phyloP scores from a whole-genome alignment of 1,284 basidiomycete genomes.

The Puccinia triticina region DNA sequence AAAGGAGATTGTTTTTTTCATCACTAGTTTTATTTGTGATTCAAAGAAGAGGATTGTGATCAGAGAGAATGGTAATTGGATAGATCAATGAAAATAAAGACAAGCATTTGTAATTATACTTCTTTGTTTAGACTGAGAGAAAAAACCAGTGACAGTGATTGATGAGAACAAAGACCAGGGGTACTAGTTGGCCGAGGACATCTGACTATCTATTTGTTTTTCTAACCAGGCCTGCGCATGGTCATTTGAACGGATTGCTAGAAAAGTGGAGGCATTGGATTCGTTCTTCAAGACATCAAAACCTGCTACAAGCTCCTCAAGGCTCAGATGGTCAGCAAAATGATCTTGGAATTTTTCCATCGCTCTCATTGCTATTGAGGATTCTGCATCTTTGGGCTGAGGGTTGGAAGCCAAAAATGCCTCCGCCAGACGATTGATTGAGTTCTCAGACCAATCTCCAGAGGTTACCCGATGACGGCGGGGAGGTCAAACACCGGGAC shows the following conservation, averaged over 20 bases:
- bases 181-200: neutral
- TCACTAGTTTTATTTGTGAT: too few species aligned
- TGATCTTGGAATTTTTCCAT: neutral
- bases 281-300: conserved; percentile 1
- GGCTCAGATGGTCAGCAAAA: neutral
- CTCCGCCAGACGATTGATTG: neutral
- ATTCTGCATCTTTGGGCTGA: neutral
- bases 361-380: too few species aligned
- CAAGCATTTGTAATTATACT: too few species aligned
- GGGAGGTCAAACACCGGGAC: neutral
- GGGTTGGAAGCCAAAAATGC: neutral
- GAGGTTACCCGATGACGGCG: neutral
- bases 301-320: neutral
- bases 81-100: too few species aligned
- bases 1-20: too few species aligned
- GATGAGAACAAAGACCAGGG: neutral
- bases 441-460: neutral
- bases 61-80: too few species aligned
- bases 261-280: neutral
- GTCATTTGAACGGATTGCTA: neutral
- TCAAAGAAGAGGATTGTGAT: too few species aligned
- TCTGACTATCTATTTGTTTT: neutral
- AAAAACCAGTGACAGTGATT: too few species aligned
- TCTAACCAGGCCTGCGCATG: neutral
- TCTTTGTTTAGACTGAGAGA: too few species aligned